These are phyloP conservation scores for Colletotrichum abscissum DNA, from an alignment of 2,329 filamentous ascomycete species.

Conservation along the genomic window DNA sequence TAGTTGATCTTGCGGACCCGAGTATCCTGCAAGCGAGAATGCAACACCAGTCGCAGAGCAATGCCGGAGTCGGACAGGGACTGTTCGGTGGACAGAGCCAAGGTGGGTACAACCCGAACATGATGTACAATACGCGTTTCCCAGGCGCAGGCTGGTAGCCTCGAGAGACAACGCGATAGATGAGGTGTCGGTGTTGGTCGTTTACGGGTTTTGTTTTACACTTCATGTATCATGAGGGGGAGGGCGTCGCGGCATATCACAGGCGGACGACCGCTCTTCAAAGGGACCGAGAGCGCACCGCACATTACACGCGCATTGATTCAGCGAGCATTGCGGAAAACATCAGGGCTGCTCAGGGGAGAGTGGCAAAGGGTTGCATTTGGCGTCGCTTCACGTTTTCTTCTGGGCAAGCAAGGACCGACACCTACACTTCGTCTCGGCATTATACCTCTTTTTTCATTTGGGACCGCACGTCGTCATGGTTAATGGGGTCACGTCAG, in stretches of 20 bases:
- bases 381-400: conserved; percentile 37
- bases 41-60: conserved; percentile 87
- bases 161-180: conserved; percentile 20
- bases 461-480: conserved; percentile 43
- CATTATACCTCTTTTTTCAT: conserved; percentile 36
- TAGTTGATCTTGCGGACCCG: conserved; percentile 99
- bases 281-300: conserved; percentile 30
- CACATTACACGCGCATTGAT: conserved; percentile 39
- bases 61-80: conserved; percentile 87
- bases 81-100: conserved; percentile 88
- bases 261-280: conserved; percentile 16
- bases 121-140: conserved; percentile 75
- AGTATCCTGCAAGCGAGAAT: conserved; percentile 98
- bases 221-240: conserved; percentile 37
- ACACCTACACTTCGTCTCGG: conserved; percentile 37
- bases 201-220: conserved; percentile 32
- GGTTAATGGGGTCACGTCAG: conserved; percentile 56
- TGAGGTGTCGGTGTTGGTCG: conserved; percentile 24
- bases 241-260: conserved; percentile 33
- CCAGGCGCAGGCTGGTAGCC: conserved; percentile 39
- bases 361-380: conserved; percentile 47
- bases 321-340: conserved; percentile 57
- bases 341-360: conserved; percentile 35
- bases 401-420: conserved; percentile 36
- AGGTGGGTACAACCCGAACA: conserved; percentile 93